Conservation (phyloP, 352 stramenopile genomes). For the Phytophthora constricta region DNA sequence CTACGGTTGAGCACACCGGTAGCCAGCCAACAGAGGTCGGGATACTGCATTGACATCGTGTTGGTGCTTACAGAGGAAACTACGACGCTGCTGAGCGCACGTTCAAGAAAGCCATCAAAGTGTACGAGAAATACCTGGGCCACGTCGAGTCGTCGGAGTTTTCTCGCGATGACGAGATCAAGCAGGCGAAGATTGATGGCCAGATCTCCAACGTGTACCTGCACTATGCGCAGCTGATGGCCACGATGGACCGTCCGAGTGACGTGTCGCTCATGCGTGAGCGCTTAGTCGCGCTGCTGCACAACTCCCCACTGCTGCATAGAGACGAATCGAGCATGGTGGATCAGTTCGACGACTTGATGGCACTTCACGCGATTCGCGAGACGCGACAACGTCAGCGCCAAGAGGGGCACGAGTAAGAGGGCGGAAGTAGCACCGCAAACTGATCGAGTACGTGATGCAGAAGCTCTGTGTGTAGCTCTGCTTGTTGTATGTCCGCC, state of each 20-base stretch:
- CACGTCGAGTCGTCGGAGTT: neutral
- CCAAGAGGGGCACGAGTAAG: neutral
- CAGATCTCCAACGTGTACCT: neutral
- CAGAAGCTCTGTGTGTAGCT: too few relatives aligned
- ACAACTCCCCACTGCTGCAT: neutral
- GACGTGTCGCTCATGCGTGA: constrained; percentile 12
- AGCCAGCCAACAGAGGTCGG: too few relatives aligned
- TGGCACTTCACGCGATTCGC: constrained; percentile 4
- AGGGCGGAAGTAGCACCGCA: neutral
- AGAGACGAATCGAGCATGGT: neutral
- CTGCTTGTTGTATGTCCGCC: too few relatives aligned
- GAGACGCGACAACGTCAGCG: constrained; percentile 6
- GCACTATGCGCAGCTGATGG: constrained; percentile 14
- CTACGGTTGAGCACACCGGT: too few relatives aligned
- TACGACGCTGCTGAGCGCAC: constrained; percentile 2
- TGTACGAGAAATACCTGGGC: constrained; percentile 17
- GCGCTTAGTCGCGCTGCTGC: constrained; percentile 11
- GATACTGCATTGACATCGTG: too few relatives aligned
- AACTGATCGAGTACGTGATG: too few relatives aligned
- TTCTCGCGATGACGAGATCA: neutral
- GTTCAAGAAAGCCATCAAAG: constrained; percentile 14
- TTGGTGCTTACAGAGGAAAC: neutral
- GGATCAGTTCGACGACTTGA: constrained; percentile 14
- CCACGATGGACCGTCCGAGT: constrained; percentile 4
- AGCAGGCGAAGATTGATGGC: neutral